Evolutionary conservation across 352 stramenopile species (phyloP).

Genomic region (Globisporangium takayamanum): DNA sequence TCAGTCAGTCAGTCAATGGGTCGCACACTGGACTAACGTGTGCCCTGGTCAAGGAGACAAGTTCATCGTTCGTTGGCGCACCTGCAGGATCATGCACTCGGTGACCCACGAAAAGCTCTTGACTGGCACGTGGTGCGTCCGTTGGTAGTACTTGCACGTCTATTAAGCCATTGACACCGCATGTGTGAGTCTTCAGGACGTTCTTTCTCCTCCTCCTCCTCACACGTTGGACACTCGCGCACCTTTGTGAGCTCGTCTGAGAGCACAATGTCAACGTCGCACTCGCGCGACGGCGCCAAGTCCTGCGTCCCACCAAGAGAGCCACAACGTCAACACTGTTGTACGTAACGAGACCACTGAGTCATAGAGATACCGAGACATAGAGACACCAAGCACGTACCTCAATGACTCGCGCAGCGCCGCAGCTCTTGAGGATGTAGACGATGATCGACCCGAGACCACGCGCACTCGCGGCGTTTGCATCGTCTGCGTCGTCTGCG

Average conservation of each 20-base stretch:
- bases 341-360: background rate
- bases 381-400: slow-evolving; percentile 13
- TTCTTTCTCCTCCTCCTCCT: no score
- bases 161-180: slow-evolving; percentile 8
- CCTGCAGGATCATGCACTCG: slow-evolving; percentile 77
- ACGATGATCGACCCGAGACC: slow-evolving; percentile 37
- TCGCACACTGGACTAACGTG: no score
- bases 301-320: slow-evolving; percentile 27
- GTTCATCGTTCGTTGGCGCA: slow-evolving; percentile 12
- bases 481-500: slow-evolving; percentile 11
- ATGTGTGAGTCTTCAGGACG: background rate
- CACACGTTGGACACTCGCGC: background rate
- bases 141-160: slow-evolving; percentile 48
- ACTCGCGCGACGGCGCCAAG: slow-evolving; percentile 25
- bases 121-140: slow-evolving; percentile 27
- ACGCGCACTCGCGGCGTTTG: slow-evolving; percentile 26
- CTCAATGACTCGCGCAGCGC: slow-evolving; percentile 49
- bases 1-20: no score
- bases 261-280: slow-evolving; percentile 53
- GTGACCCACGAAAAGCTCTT: slow-evolving; percentile 78
- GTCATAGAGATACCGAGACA: background rate
- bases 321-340: background rate
- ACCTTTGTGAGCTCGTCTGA: slow-evolving; percentile 71
- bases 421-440: slow-evolving; percentile 60
- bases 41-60: background rate